Evolutionary conservation across 208 protist genomes (phyloP), one percentile per base, ranked within the genome.

Genomic region (Crithidia thermophila): DNA sequence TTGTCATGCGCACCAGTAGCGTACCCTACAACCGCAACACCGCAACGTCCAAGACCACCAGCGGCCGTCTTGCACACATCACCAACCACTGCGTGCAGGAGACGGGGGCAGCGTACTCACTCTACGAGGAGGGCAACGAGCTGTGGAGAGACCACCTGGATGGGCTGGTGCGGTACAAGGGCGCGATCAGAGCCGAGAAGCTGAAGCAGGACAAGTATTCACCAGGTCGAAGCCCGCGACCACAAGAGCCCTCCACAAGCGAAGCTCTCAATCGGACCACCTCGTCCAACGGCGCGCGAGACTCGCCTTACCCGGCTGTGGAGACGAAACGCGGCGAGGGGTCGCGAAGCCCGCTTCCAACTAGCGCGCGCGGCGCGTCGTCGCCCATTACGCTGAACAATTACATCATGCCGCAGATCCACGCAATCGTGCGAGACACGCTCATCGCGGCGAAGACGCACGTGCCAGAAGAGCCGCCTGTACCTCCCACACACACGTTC

Each of bases 41-140:
- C 42, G 75, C 82, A 16, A 69, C 71, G 37, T 80, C 93, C 42
- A 63, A 58, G 16, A 86, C 77, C 21, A 45, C 66, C 13, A 71
- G 27, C n/a, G 75, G 63, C 31, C 57, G 59, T 0, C 72, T 78
- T 21, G 71, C 79, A 0, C 94, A 97, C 73, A 74, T 97, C 13
- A 97, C 94, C 6, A 97, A 97, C 64, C 94, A 97, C 74, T 96
- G 91, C 70, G 72, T 97, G n/a, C 90, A 95, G 64, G 81, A 88
- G 46, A 55, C 56, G 1, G 58, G 72, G 7, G 67, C 58, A 7
- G 59, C 75, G 36, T 97, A 86, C 62, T 87, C 90, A 0, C 59
- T 71, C 33, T 84, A 87, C 55, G 93, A 96, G 65, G 75, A 77
- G 25, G 80, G 87, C 21, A 94, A 94, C 64, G 88, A 94, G 62